Base-by-base conservation (phyloP, 805 yeast species). In the Candida easanensis region DNA sequence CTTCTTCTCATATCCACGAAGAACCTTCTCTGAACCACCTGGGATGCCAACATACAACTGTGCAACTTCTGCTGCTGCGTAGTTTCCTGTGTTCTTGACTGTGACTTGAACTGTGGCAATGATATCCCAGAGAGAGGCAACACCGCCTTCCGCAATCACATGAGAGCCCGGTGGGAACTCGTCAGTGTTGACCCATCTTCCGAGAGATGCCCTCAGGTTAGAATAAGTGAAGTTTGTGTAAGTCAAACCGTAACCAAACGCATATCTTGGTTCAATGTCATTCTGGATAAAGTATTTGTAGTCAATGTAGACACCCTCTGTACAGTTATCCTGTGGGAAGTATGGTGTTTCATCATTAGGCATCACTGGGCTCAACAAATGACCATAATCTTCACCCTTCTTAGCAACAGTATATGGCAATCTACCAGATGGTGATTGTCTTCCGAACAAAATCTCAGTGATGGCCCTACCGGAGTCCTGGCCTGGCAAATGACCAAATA, bases 161-260 rank as follows among this genome's bases (percentile, higher is more conserved):
- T 17, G 27, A 32, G 30, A 3, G 31, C 31, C 31, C 32, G 40
- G 40, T 30, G 40, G 44, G 21, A 19, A 41, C 37, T 44, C 47
- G 7, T 36, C 45, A 16, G 28, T 45, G 35, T 53, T 36, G 40
- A 57, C 39, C 14, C 48, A 45, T n/a, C 52, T 49, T 9, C 20
- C 11, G 8, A 50, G 36, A 28, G 60, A 59, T 22, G 75, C 56
- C 33, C 61, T 50, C 35, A 76, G 52, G 27, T 55, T 56, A 23
- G 56, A 46, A 26, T 66, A 43, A 7, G 53, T 42, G 48, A 62
- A 66, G 26, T 62, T 63, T 4, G 83, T 69, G 58, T 77, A 79
- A 2, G 82, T 73, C 40, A 79, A 60, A 9, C 85, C 85, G 60
- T 56, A 77, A 11, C 84, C 85, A 54, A 80, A 80, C 45, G 76